A percentile compares a stretch with the other conserved stretches of the same genome.
Evolutionary conservation across 345 rosid genomes (phyloP).

Genomic region (Rhodomyrtus tomentosa): DNA sequence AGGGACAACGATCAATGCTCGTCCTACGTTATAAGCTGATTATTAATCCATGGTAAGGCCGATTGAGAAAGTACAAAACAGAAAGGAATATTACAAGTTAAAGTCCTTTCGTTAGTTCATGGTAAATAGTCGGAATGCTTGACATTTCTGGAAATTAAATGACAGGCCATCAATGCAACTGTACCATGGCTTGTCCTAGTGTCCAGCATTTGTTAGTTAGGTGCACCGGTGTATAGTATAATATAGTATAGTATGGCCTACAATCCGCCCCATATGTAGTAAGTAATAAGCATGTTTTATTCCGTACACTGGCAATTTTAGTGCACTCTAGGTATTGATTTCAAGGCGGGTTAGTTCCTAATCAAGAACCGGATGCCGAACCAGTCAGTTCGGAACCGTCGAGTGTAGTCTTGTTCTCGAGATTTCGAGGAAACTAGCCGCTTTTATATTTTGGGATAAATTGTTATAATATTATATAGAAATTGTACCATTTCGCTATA

Average conservation of each 20-base stretch:
- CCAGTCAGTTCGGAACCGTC: neutral
- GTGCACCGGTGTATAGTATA: neutral
- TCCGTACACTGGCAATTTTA: neutral
- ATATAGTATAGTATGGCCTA: neutral
- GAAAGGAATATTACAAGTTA: neutral
- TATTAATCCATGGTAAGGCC: neutral
- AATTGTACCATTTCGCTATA: neutral
- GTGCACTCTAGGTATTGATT: too few species aligned
- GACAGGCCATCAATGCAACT: neutral
- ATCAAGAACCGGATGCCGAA: rapidly evolving
- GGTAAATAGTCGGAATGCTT: neutral
- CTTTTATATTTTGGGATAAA: neutral
- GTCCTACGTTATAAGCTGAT: neutral
- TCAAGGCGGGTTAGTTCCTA: neutral
- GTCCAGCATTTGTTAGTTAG: neutral
- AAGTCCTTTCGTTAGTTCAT: neutral
- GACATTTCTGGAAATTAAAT: neutral
- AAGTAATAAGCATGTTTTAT: neutral
- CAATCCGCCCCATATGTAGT: neutral
- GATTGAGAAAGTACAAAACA: neutral
- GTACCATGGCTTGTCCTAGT: too few species aligned
- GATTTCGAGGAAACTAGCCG: rapidly evolving
- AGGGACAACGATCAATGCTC: neutral
- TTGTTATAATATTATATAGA: neutral
- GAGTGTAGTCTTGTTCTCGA: rapidly evolving